These are phyloP conservation scores for Fulvia fulva DNA, from an alignment of 2,329 filamentous ascomycete genomes.

Conservation along the genomic window DNA sequence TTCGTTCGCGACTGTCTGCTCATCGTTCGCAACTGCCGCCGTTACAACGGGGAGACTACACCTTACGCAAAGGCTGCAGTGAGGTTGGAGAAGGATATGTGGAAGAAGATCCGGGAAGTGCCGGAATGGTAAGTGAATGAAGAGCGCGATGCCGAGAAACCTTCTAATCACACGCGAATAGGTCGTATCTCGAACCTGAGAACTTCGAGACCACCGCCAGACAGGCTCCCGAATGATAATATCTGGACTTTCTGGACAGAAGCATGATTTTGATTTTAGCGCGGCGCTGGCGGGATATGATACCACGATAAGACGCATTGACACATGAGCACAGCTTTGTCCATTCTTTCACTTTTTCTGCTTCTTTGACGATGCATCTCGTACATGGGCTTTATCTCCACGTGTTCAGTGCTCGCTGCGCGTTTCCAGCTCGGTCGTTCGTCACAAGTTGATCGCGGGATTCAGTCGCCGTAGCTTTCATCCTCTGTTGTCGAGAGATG, in stretches of 20 bases:
- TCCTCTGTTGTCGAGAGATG: no score
- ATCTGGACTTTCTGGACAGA: no score
- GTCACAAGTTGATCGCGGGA: neutral
- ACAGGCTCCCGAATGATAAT: slow-evolving; percentile 2
- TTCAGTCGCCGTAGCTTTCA: no score
- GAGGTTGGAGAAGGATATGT: slow-evolving; percentile 92
- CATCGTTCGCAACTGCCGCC: slow-evolving; percentile 90
- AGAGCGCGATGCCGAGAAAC: neutral
- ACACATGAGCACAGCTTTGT: neutral
- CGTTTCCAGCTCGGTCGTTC: neutral
- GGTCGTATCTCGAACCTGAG: slow-evolving; percentile 34
- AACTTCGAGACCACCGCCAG: slow-evolving; percentile 33
- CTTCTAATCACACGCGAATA: neutral
- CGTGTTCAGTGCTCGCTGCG: neutral
- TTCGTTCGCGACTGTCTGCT: slow-evolving; percentile 85
- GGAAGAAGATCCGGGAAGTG: slow-evolving; percentile 83
- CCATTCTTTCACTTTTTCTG: neutral
- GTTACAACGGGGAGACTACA: slow-evolving; percentile 94
- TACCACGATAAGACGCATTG: neutral
- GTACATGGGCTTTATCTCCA: neutral
- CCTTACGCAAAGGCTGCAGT: slow-evolving; percentile 93
- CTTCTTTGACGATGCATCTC: neutral
- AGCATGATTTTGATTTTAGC: neutral
- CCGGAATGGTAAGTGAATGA: slow-evolving; percentile 67
- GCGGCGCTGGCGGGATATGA: neutral